Percentiles rank a stretch among this genome's conserved stretches.
Conservation (phyloP, 2,329 filamentous ascomycete species). For the Penicillium brasilianum region DNA sequence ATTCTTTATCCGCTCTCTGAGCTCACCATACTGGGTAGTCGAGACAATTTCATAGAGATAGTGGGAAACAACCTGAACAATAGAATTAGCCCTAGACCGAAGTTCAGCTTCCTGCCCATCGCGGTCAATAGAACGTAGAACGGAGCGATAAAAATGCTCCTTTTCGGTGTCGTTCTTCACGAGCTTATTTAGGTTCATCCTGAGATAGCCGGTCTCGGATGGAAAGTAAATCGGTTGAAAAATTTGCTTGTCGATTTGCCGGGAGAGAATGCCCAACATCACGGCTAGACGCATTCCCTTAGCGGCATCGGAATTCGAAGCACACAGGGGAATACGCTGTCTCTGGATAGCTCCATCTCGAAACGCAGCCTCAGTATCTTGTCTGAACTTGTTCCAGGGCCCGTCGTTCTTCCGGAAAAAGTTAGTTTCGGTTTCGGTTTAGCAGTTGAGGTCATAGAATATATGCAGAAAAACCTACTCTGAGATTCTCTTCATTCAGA, state of each 20-base stretch:
- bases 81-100: constrained; percentile 1
- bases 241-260: constrained; percentile 36
- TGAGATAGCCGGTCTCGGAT: constrained; percentile 14
- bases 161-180: constrained; percentile 27
- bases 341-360: constrained; percentile 1
- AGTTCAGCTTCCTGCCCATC: constrained; percentile 14
- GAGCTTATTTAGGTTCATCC: constrained; percentile 20
- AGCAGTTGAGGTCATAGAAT: constrained; percentile 5
- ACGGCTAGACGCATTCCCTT: constrained; percentile 43
- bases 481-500: constrained; percentile 11
- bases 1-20: constrained; percentile 6
- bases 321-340: constrained; percentile 34
- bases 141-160: constrained; percentile 27
- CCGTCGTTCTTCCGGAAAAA: constrained; percentile 3
- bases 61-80: constrained; percentile 11
- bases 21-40: background rate
- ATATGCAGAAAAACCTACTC: constrained; percentile 8
- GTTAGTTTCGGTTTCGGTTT: constrained; percentile 9
- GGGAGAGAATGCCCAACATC: constrained; percentile 35
- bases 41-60: constrained; percentile 12
- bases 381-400: constrained; percentile 2
- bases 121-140: constrained; percentile 27
- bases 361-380: background rate
- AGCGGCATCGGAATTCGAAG: constrained; percentile 37
- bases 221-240: constrained; percentile 42